These are phyloP conservation scores for Paramecium primaurelia DNA, from an alignment of 73 alveolate species.

Conservation along the genomic window DNA sequence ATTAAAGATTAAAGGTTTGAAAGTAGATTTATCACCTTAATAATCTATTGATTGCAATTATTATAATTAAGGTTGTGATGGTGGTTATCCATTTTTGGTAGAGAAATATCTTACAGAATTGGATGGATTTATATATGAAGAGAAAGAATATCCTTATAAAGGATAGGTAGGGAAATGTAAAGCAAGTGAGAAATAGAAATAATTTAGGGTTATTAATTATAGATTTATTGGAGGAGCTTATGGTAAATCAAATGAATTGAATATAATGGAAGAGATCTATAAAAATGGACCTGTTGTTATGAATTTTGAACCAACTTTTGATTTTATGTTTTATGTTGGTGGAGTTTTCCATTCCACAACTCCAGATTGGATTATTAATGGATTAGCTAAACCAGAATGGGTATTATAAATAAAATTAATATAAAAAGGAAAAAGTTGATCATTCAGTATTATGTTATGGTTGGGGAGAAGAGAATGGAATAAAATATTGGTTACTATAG, in stretches of 20 bases:
- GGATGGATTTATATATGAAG: not conserved
- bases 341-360: conserved; percentile 49
- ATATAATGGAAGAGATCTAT: conserved; percentile 59
- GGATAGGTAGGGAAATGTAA: conserved; percentile 48
- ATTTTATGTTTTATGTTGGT: conserved; percentile 58
- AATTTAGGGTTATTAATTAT: not conserved
- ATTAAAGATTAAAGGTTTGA: conserved; percentile 21
- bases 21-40: conserved; percentile 42
- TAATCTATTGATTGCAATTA: conserved; percentile 55
- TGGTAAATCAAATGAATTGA: conserved; percentile 52
- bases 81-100: conserved; percentile 60
- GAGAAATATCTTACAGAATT: conserved; percentile 19
- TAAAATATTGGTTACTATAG: conserved; percentile 51
- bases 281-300: conserved; percentile 56
- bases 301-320: conserved; percentile 58
- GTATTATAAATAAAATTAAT: not conserved
- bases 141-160: conserved; percentile 48
- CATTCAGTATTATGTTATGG: conserved; percentile 62
- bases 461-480: conserved; percentile 64
- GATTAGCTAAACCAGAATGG: conserved; percentile 53
- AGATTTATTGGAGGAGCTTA: conserved; percentile 62
- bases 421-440: conserved; percentile 52
- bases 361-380: conserved; percentile 52
- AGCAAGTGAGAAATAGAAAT: not conserved
- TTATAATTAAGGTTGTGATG: conserved; percentile 58